Evolutionary conservation across 225 moss, liverwort and hornwort genomes (phyloP).

Genomic region (Physcomitrium patens): DNA sequence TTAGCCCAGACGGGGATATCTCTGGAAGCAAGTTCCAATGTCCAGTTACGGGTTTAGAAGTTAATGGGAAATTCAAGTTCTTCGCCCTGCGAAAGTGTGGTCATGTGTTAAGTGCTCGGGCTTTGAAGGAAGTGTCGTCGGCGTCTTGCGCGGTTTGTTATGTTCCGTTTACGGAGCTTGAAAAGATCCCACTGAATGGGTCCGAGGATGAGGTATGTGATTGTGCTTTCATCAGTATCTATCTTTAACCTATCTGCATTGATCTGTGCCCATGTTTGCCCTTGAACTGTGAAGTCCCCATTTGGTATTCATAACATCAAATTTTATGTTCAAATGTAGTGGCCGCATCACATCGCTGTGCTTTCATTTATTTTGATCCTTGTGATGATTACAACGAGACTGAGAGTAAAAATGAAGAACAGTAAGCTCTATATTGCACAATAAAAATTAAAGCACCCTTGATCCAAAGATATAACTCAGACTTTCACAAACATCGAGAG

Average conservation of each 20-base stretch:
- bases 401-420: not conserved
- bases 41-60: slow-evolving; percentile 77
- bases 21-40: slow-evolving; percentile 93
- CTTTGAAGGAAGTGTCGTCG: slow-evolving; percentile 83
- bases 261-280: not conserved
- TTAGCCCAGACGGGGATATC: slow-evolving; percentile 70
- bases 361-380: not conserved
- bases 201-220: slow-evolving; percentile 78
- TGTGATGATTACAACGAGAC: not conserved
- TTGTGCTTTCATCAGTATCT: not conserved
- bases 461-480: too few species aligned
- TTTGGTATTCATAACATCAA: not conserved
- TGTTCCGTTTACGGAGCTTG: slow-evolving; percentile 63
- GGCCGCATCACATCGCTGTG: not conserved
- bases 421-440: not conserved
- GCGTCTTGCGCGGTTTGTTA: slow-evolving; percentile 85
- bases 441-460: too few species aligned
- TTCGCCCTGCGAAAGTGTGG: slow-evolving; percentile 79
- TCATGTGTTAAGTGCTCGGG: slow-evolving; percentile 89
- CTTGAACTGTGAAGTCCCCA: not conserved
- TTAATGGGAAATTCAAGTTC: slow-evolving; percentile 93
- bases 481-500: too few species aligned
- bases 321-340: not conserved
- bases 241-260: too few species aligned
- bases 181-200: slow-evolving; percentile 86